Percentiles rank a stretch among this genome's conserved stretches.
phyloP scores from a whole-genome alignment of 2,329 filamentous ascomycete species.

The Alternaria metachromatica region DNA sequence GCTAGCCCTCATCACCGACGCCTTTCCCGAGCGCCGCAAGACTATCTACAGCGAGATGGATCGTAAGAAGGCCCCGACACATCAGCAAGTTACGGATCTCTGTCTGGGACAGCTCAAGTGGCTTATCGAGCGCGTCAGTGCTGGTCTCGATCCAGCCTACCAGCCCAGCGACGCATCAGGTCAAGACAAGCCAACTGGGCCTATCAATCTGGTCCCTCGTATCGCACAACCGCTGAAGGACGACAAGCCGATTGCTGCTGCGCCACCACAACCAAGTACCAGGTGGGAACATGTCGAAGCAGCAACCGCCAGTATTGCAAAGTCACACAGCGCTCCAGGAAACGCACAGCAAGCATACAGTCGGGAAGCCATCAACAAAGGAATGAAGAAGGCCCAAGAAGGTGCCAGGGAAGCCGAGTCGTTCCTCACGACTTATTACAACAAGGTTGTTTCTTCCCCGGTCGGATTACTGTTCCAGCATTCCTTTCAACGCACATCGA shows the following conservation, averaged over 20 bases:
- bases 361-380: constrained; percentile 41
- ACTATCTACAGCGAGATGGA: constrained; percentile 88
- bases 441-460: constrained; percentile 49
- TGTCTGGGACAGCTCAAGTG: constrained; percentile 73
- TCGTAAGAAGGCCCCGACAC: constrained; percentile 77
- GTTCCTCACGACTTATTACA: constrained; percentile 33
- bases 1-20: constrained; percentile 76
- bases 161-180: constrained; percentile 17
- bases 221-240: constrained; percentile 58
- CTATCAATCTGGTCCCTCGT: constrained; percentile 57
- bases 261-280: constrained; percentile 48
- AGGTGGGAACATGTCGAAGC: constrained; percentile 34
- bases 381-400: constrained; percentile 42
- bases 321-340: constrained; percentile 45
- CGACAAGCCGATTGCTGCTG: constrained; percentile 55
- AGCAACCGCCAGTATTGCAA: constrained; percentile 52
- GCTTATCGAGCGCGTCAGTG: constrained; percentile 71
- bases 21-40: constrained; percentile 76
- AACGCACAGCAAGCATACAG: constrained; percentile 47
- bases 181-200: constrained; percentile 27
- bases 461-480: constrained; percentile 74
- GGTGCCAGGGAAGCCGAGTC: constrained; percentile 35
- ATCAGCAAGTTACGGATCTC: constrained; percentile 76
- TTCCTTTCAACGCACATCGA: constrained; percentile 69
- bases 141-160: constrained; percentile 44